phyloP scores from a whole-genome alignment of 139 green algal species.

The Bryopsis sp. region DNA sequence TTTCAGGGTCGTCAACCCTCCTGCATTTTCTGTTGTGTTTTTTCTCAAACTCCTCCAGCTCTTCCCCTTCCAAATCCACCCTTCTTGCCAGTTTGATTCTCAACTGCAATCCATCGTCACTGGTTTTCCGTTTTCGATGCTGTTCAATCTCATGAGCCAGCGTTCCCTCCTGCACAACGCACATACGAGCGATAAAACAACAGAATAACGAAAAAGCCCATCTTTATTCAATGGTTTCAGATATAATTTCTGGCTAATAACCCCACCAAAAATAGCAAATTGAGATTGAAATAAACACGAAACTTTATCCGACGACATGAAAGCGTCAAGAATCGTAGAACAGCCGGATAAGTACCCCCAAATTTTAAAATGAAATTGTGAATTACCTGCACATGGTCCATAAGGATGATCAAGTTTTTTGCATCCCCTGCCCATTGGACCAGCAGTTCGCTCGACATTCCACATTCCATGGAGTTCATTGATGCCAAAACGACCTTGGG shows the following conservation, averaged over 20 bases:
- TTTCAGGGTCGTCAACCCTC: not conserved
- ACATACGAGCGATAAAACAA: constrained; percentile 15
- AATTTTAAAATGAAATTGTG: no score
- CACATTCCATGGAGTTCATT: no score
- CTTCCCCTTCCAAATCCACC: constrained; percentile 66
- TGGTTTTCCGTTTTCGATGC: not conserved
- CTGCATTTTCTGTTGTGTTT: not conserved
- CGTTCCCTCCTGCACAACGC: not conserved
- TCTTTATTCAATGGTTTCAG: not conserved
- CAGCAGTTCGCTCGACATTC: no score
- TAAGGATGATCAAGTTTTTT: no score
- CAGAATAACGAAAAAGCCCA: not conserved
- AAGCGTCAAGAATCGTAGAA: no score
- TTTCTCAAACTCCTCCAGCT: constrained; percentile 54
- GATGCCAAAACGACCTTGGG: no score
- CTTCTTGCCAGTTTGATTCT: constrained; percentile 38
- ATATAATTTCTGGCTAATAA: not conserved
- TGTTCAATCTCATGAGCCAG: not conserved
- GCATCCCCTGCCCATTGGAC: no score
- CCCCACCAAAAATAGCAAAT: no score
- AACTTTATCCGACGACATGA: no score
- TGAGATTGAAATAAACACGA: no score
- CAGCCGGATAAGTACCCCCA: no score
- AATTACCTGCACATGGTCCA: no score
- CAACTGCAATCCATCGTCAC: constrained; percentile 24